Conservation (phyloP, 371 early-diverging fungal species). For the Mortierella sp. region DNA sequence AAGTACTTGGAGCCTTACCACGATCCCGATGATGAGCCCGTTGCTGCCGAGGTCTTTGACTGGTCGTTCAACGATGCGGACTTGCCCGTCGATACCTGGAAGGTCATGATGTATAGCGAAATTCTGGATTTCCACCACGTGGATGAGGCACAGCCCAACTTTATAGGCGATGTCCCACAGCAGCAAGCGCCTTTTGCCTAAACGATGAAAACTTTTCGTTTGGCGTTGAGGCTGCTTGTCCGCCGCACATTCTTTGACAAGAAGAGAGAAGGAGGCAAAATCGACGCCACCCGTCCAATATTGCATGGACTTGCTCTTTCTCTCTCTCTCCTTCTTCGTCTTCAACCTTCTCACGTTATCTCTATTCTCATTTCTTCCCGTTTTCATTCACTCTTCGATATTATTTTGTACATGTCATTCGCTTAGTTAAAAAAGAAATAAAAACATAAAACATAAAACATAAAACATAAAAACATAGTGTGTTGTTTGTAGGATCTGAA, state of each 20-base stretch:
- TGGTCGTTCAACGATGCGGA: slow-evolving; percentile 97
- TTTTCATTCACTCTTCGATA: too few relatives aligned
- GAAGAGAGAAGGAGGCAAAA: too few relatives aligned
- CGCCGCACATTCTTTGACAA: too few relatives aligned
- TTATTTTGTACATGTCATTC: neutral
- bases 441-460: neutral
- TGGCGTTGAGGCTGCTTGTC: neutral
- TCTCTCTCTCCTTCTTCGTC: neutral
- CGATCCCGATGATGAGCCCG: slow-evolving; percentile 94
- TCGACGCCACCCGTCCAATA: too few relatives aligned
- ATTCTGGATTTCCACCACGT: slow-evolving; percentile 78
- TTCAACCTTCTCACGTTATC: neutral
- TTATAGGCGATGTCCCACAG: slow-evolving; percentile 24
- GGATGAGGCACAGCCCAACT: slow-evolving; percentile 32
- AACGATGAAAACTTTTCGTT: neutral
- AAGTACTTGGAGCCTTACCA: slow-evolving; percentile 92
- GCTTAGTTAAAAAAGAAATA: neutral
- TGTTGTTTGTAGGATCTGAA: neutral
- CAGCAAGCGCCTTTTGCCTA: slow-evolving; percentile 19
- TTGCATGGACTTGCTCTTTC: neutral
- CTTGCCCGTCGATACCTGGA: slow-evolving; percentile 90
- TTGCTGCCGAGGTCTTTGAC: slow-evolving; percentile 87
- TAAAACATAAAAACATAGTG: neutral
- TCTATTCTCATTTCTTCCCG: neutral
- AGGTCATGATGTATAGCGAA: slow-evolving; percentile 83